Base-by-base conservation (phyloP, 1,284 basidiomycete species). In the Cutaneotrichosporon sp. region DNA sequence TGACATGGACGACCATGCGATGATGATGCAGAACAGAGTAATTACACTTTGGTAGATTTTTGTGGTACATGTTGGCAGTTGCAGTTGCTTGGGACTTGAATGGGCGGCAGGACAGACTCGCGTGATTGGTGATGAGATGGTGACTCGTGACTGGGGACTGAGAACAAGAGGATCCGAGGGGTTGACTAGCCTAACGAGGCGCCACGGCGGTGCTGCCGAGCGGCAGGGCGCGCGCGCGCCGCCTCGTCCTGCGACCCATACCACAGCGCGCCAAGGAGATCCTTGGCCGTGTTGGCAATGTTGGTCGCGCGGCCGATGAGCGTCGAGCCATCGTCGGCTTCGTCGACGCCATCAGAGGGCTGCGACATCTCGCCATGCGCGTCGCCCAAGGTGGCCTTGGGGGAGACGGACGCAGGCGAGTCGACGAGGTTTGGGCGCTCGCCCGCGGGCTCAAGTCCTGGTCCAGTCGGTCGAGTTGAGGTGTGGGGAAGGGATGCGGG, bases 211-310 rank as follows among this genome's bases (percentile, higher is more conserved):
- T 51, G 47, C 25, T 20, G 24, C 49, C 49, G 50, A 10, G 24
- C 33, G 10, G 24, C 38, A 27, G 22, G 33, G 36, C 45, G 46
- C 22, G 22, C 33, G 4, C 33, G 46, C 8, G n/a, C 45, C 20
- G 24, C 18, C 46, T 50, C 54, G 43, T 56, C 43, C 29, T 34
- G 36, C 53, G 63, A 60, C n/a, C 76, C 76, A 59, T 78, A 78
- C 79, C 79, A 80, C 62, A 80, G 64, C 3, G 76, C 74, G n/a
- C 79, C 79, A 29, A 81, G 67, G 24, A 81, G 68, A 62, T 79
- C 80, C 65, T 78, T 79, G 14, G 80, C 80, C 9, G 79, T 77
- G 61, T 70, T 78, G 38, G 79, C 79, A 59, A 81, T 79, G 62
- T 78, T 80, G 38, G 75, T 78, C 24, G 78, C 80, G 52, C 77